Base-by-base conservation (phyloP, 257 asterid genomes). In the Rehmannia glutinosa region DNA sequence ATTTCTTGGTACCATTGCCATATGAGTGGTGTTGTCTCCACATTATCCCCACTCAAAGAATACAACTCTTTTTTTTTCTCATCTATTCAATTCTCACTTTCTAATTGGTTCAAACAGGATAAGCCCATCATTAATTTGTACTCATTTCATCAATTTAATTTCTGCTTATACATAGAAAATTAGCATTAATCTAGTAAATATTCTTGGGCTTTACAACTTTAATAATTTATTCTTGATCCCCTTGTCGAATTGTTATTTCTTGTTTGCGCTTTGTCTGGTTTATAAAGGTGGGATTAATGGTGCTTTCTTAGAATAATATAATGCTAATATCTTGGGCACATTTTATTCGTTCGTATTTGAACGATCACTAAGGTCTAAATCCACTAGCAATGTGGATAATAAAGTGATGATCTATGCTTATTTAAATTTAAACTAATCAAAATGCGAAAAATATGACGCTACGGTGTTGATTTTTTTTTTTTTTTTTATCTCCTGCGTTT, bases 51-150 rank as follows among this genome's bases (percentile, higher is more conserved):
- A 75, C 85, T 72, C 61, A 73, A 60, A 66, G n/a, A 53, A 61
- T 20, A 10, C 20, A 53, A 53, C 41, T 16, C 53, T 10, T 54
- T 20, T 60, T 68, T 62, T 23, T 12, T 69, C 28, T 46, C 43
- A n/a, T 17, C n/a, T 24, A 36, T 62, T 41, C 7, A 32, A 57
- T 67, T 36, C 41, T 68, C 5, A 50, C 62, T 38, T 71, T n/a
- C n/a, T 52, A 0, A 82, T 82, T 82, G 86, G 86, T 52, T 60
- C 23, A 62, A n/a, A 66, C 25, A 52, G 83, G 91, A 78, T 82
- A 85, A 72, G 72, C 23, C 71, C 80, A 57, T 64, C 80, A 58
- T 53, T 77, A 57, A 64, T 77, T 63, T 66, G 24, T 39, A 32
- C 43, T 54, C 32, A 19, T 43, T 71, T 64, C 62, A 66, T 47